These are phyloP conservation scores for Vicia villosa DNA, from an alignment of 306 rosid species.

Conservation along the genomic window DNA sequence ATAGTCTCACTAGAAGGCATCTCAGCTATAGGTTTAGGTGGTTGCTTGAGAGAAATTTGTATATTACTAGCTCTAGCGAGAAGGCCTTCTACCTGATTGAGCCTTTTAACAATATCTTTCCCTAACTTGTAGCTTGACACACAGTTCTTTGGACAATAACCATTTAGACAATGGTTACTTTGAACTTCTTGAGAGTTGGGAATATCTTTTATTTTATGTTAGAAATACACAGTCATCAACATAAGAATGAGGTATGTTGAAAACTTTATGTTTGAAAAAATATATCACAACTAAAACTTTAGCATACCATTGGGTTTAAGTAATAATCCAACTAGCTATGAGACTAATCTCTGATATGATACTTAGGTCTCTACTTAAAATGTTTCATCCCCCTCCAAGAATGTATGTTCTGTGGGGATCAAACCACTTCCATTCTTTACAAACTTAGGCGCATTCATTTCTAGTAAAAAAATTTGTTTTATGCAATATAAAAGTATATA, in stretches of 20 bases:
- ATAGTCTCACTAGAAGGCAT: constrained; percentile 13
- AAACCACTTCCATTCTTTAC: no score
- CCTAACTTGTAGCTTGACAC: constrained; percentile 17
- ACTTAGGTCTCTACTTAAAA: no score
- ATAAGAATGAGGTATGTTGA: neutral
- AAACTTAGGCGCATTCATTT: no score
- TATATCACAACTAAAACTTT: no score
- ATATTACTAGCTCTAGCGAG: neutral
- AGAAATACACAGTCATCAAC: neutral
- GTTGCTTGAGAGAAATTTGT: neutral
- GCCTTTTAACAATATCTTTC: neutral
- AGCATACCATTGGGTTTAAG: no score
- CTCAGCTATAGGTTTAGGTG: neutral
- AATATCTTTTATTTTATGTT: constrained; percentile 10
- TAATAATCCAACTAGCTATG: neutral
- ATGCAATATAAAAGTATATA: no score
- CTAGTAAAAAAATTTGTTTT: no score
- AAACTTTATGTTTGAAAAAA: no score
- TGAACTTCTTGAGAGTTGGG: neutral
- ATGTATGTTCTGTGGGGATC: no score
- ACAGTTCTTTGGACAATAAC: constrained; percentile 18
- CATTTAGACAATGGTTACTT: neutral
- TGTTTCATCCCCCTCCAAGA: no score
- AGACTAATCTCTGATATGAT: neutral
- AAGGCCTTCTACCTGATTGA: neutral